phyloP scores from a whole-genome alignment of 2,329 filamentous ascomycete species.

The Pseudogymnoascus sp. region DNA sequence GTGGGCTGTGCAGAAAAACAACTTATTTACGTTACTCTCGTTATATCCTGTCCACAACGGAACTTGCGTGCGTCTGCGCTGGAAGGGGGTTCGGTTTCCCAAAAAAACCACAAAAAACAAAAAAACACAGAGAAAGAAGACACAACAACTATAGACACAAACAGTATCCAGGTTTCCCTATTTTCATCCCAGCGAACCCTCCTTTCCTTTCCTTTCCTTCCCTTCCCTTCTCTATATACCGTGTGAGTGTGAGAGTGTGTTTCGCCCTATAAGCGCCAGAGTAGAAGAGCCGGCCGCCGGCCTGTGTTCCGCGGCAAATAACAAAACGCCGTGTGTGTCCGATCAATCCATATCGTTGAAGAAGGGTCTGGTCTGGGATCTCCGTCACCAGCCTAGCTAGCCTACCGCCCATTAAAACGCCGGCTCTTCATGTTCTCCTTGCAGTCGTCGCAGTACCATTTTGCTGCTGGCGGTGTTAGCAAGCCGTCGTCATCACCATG shows the following conservation, averaged over 20 bases:
- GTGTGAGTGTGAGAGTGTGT: neutral
- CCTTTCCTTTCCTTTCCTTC: neutral
- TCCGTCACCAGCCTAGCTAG: neutral
- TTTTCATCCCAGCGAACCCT: neutral
- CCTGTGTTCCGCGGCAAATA: neutral
- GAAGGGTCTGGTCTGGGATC: neutral
- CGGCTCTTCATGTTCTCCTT: conserved; percentile 25
- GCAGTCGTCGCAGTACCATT: conserved; percentile 30
- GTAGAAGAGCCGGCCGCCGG: conserved; percentile 5
- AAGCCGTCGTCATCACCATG: neutral
- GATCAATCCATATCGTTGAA: neutral
- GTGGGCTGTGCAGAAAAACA: neutral
- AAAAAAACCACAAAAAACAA: neutral
- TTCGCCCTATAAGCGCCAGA: conserved; percentile 6
- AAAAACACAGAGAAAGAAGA: neutral
- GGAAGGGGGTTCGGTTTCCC: neutral
- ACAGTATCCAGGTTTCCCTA: conserved; percentile 4
- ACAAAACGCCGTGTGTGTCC: neutral
- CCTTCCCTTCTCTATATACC: neutral
- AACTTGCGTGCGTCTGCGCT: conserved; percentile 1
- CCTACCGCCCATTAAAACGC: conserved; percentile 22
- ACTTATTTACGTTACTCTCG: conserved; percentile 8
- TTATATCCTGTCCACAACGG: neutral
- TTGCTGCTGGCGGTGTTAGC: conserved; percentile 18
- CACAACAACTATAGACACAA: neutral